Base-by-base conservation (phyloP, 805 yeast genomes). In the Teunomyces pallodes region DNA sequence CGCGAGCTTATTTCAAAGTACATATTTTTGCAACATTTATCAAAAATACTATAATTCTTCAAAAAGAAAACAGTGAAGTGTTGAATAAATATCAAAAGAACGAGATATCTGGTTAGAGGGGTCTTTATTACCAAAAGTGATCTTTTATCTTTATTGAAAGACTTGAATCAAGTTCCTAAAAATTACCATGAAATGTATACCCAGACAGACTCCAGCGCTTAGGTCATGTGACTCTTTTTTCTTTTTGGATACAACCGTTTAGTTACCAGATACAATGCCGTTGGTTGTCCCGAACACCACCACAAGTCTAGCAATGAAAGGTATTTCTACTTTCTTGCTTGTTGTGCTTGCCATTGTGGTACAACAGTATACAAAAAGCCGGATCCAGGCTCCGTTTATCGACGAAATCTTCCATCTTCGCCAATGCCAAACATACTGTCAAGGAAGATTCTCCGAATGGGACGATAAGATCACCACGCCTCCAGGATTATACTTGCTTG, bases 391-490 rank as follows among this genome's bases (percentile, higher is more conserved):
- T n/a, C 69, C 72, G 2, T 73, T 69, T 56, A 76, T 81, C 60
- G 96, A 94, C 69, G 99, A 94, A 65, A 74, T 80, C 9, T 92
- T 92, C 67, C 99, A 94, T 62, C 74, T 88, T 17, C 81, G 83
- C 6, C 98, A 94, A 72, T 83, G 95, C 5, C 75, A 80, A 49
- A 75, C 71, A 42, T 90, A 86, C 59, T 79, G 89, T 50, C 55
- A 62, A 1, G 86, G 85, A 9, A 70, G 81, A 45, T 90, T 83
- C 68, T 46, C 53, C n/a, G 58, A 69, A 1, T 90, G 96, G 96
- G 90, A 94, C 64, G 76, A 83, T 9, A 91, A 92, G 61, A 90
- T 94, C 61, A 92, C 99, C 1, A 94, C 99, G 0, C 99, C 99
- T 1, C 98, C 98, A 0, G 99, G 98, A 0, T 70, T 92, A 13